phyloP scores from a whole-genome alignment of 768 basidiomycete genomes.

The Podaxis pistillaris region DNA sequence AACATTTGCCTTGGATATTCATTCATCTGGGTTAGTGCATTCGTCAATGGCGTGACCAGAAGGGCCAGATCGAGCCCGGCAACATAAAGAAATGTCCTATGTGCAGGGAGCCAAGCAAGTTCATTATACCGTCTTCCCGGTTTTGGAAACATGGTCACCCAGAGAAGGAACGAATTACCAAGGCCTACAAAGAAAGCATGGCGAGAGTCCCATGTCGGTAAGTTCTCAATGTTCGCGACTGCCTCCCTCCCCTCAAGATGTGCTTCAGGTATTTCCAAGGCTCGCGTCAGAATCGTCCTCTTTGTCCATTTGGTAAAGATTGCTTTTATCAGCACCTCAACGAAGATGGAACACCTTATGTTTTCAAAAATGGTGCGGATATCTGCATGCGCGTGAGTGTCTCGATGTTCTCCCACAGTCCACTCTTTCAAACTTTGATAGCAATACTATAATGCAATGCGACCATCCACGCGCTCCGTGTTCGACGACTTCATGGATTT shows the following conservation, averaged over 20 bases:
- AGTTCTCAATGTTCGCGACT: constrained; percentile 19
- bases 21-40: constrained; percentile 55
- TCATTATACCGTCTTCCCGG: constrained; percentile 71
- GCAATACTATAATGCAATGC: constrained; percentile 10
- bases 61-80: constrained; percentile 50
- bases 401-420: constrained; percentile 1
- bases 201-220: constrained; percentile 66
- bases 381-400: constrained; percentile 48
- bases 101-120: constrained; percentile 66
- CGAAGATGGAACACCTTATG: constrained; percentile 59
- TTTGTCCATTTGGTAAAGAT: constrained; percentile 78
- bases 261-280: constrained; percentile 57
- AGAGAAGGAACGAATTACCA: constrained; percentile 49
- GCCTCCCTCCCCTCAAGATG: not conserved
- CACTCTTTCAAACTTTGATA: not conserved
- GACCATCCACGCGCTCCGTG: not conserved
- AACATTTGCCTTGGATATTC: not conserved
- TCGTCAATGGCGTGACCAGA: constrained; percentile 71
- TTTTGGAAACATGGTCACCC: constrained; percentile 56
- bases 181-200: constrained; percentile 74
- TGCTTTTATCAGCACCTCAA: constrained; percentile 79
- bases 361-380: constrained; percentile 55
- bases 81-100: constrained; percentile 78
- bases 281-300: constrained; percentile 46
- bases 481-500: constrained; percentile 8